Evolutionary conservation across 2,329 filamentous ascomycete genomes (phyloP).

Genomic region (Cladophialophora bantiana): DNA sequence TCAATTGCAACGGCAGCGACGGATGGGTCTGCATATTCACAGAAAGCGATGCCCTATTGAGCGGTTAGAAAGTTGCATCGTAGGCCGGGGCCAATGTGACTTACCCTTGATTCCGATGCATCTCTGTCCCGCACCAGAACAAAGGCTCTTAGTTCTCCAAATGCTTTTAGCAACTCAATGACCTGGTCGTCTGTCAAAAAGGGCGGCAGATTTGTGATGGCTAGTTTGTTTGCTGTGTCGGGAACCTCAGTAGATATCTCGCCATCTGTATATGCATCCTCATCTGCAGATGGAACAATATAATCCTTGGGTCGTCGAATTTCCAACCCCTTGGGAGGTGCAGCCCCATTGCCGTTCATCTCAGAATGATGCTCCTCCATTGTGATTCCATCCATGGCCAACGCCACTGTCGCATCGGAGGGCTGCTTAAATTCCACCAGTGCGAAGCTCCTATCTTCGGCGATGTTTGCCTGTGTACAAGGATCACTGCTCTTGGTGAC

Average conservation of each 20-base stretch:
- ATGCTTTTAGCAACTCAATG: conserved; percentile 84
- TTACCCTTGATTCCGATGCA: conserved; percentile 85
- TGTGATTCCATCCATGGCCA: conserved; percentile 85
- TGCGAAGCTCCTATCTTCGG: conserved; percentile 79
- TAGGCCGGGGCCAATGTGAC: conserved; percentile 44
- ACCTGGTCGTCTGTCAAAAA: conserved; percentile 93
- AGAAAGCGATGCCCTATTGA: conserved; percentile 87
- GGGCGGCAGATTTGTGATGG: conserved; percentile 84
- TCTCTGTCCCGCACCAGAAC: conserved; percentile 84
- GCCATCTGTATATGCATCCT: conserved; percentile 68
- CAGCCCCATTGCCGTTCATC: conserved; percentile 59
- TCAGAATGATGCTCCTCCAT: conserved; percentile 75
- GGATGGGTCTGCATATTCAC: conserved; percentile 82
- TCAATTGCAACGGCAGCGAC: conserved; percentile 85
- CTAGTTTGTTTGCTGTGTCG: conserved; percentile 94
- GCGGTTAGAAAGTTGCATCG: conserved; percentile 29
- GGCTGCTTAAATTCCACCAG: conserved; percentile 89
- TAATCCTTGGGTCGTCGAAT: conserved; percentile 95
- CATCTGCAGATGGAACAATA: conserved; percentile 83
- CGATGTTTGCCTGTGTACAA: conserved; percentile 82
- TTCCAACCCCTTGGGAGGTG: conserved; percentile 64
- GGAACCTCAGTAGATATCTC: conserved; percentile 81
- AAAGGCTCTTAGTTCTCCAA: conserved; percentile 93
- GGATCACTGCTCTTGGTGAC: conserved; percentile 84
- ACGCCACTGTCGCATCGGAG: conserved; percentile 85